A percentile compares a stretch with the other conserved stretches of the same genome.
phyloP scores from a whole-genome alignment of 768 basidiomycete genomes.

The Wakefieldia striispora region DNA sequence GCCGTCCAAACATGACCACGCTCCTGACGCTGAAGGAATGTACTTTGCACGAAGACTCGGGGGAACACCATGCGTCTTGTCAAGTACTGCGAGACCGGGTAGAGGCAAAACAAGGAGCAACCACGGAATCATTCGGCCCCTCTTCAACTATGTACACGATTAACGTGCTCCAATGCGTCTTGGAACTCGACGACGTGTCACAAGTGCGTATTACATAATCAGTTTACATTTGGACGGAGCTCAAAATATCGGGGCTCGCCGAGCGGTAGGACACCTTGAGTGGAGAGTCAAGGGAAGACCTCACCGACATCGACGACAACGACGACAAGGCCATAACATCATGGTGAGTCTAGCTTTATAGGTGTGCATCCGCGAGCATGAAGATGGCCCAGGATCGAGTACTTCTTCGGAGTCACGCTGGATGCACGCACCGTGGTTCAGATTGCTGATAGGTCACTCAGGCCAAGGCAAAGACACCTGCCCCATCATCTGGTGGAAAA shows the following conservation, averaged over 20 bases:
- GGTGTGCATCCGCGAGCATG: background rate
- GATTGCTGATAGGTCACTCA: slow-evolving; percentile 37
- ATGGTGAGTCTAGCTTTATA: slow-evolving; percentile 28
- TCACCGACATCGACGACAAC: slow-evolving; percentile 25
- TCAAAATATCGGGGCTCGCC: slow-evolving; percentile 20
- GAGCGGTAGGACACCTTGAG: background rate
- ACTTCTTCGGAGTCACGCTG: slow-evolving; percentile 15
- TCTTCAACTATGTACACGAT: background rate
- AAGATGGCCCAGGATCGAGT: background rate
- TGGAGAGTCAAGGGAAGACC: background rate
- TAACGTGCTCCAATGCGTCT: background rate
- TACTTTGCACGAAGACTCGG: slow-evolving; percentile 59
- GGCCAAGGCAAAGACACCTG: slow-evolving; percentile 77
- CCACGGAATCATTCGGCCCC: slow-evolving; percentile 48
- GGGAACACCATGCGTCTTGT: slow-evolving; percentile 56
- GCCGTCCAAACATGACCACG: slow-evolving; percentile 82
- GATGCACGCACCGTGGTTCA: slow-evolving; percentile 17
- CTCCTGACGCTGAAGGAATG: slow-evolving; percentile 44
- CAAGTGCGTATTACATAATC: slow-evolving; percentile 22
- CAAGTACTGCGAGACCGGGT: slow-evolving; percentile 39
- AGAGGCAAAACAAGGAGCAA: slow-evolving; percentile 40
- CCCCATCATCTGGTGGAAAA: slow-evolving; percentile 71
- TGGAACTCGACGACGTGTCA: slow-evolving; percentile 1
- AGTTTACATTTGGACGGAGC: slow-evolving; percentile 16
- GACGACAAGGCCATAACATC: slow-evolving; percentile 22